Percentiles rank a stretch among this genome's conserved stretches.
These are phyloP conservation scores for Nicotiana rustica DNA, from an alignment of 305 asterid species.

Conservation along the genomic window DNA sequence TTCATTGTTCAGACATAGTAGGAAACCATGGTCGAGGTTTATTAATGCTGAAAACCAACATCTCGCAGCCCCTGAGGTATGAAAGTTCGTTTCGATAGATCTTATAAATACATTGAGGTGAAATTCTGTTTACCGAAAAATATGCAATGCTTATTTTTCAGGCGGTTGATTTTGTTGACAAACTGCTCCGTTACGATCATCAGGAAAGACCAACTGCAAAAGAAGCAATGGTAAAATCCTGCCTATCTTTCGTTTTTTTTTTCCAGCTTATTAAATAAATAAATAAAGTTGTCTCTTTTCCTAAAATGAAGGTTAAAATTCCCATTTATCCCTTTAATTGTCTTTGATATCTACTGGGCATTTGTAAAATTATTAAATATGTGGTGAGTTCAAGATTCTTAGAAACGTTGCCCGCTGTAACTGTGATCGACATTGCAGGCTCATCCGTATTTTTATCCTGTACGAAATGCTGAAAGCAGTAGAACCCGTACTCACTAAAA, in stretches of 20 bases:
- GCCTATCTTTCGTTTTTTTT: neutral
- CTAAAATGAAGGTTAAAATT: neutral
- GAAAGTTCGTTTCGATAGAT: conserved; percentile 27
- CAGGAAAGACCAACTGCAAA: conserved; percentile 97
- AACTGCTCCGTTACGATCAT: conserved; percentile 91
- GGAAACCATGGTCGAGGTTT: conserved; percentile 75
- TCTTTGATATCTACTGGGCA: conserved; percentile 2
- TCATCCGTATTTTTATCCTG: conserved; percentile 87
- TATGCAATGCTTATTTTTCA: conserved; percentile 39
- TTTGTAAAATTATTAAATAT: neutral
- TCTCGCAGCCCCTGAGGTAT: conserved; percentile 88
- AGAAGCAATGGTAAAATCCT: conserved; percentile 86
- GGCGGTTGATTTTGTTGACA: conserved; percentile 98
- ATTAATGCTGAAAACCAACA: conserved; percentile 88
- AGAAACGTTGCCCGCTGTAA: neutral
- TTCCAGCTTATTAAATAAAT: neutral
- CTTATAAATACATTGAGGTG: neutral
- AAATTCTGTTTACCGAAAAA: conserved; percentile 18
- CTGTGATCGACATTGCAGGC: conserved; percentile 62
- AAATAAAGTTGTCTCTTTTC: neutral
- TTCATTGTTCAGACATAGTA: conserved; percentile 62
- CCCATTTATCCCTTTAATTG: neutral
- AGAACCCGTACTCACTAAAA: conserved; percentile 68
- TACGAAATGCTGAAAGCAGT: conserved; percentile 87
- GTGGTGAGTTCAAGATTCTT: neutral